Evolutionary conservation across 2,329 filamentous ascomycete genomes (phyloP).

Genomic region (Cladosporium sp.): DNA sequence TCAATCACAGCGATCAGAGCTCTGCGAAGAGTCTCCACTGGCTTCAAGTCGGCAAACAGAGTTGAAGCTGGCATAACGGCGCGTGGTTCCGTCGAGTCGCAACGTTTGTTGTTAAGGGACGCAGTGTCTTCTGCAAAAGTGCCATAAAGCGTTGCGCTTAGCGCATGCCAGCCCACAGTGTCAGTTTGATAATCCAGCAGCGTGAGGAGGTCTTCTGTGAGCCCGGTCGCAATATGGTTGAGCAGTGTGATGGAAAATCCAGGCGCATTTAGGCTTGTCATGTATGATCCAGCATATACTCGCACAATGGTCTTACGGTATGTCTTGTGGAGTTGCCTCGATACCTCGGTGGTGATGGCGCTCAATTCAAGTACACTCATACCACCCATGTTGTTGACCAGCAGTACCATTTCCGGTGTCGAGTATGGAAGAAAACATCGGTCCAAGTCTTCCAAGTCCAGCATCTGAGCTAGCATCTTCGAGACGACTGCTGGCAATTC

Average conservation of each 20-base stretch:
- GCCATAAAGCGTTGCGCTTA: slow-evolving; percentile 30
- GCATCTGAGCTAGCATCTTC: slow-evolving; percentile 66
- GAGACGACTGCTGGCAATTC: slow-evolving; percentile 50
- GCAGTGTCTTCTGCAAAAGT: neutral
- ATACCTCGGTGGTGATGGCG: slow-evolving; percentile 68
- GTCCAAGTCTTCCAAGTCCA: slow-evolving; percentile 65
- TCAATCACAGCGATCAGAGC: slow-evolving; percentile 65
- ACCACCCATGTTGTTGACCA: slow-evolving; percentile 75
- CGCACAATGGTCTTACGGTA: slow-evolving; percentile 63
- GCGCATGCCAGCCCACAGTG: slow-evolving; percentile 66
- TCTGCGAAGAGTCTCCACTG: slow-evolving; percentile 55
- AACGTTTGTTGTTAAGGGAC: slow-evolving; percentile 45
- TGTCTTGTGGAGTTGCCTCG: slow-evolving; percentile 59
- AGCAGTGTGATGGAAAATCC: slow-evolving; percentile 71
- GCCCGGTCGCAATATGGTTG: slow-evolving; percentile 62
- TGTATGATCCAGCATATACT: slow-evolving; percentile 66
- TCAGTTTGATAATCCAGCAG: slow-evolving; percentile 68
- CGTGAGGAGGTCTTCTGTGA: slow-evolving; percentile 65
- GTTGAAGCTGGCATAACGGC: slow-evolving; percentile 57
- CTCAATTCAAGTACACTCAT: slow-evolving; percentile 72
- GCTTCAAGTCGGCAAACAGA: slow-evolving; percentile 53
- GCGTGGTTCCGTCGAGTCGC: slow-evolving; percentile 57
- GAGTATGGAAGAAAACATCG: slow-evolving; percentile 67
- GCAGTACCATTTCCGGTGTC: slow-evolving; percentile 62
- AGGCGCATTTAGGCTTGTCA: slow-evolving; percentile 72